Percentiles rank a stretch among this genome's conserved stretches.
Conservation (phyloP, 2,329 filamentous ascomycete species). For the Graphilbum sp. region DNA sequence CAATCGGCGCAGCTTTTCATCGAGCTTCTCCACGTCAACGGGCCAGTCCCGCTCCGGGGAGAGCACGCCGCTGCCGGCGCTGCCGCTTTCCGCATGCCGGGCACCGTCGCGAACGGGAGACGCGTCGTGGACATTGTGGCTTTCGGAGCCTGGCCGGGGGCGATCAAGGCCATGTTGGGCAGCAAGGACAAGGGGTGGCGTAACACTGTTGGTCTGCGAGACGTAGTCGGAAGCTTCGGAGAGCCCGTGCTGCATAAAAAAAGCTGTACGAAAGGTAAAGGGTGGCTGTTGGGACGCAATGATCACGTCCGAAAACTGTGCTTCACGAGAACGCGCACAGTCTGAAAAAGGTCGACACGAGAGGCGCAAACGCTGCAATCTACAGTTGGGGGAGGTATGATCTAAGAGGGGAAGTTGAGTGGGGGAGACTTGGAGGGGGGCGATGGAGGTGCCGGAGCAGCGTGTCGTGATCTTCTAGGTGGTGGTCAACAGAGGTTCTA, state of each 20-base stretch:
- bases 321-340: too few relatives aligned
- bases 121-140: too few relatives aligned
- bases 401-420: too few relatives aligned
- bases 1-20: constrained; percentile 36
- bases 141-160: constrained; percentile 21
- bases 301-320: constrained; percentile 15
- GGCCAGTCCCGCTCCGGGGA: constrained; percentile 10
- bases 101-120: constrained; percentile 11
- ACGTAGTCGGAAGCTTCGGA: constrained; percentile 27
- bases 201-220: constrained; percentile 20
- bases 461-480: too few relatives aligned
- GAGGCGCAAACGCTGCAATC: too few relatives aligned
- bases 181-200: constrained; percentile 13
- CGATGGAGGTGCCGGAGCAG: too few relatives aligned
- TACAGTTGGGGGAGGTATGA: too few relatives aligned
- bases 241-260: constrained; percentile 50
- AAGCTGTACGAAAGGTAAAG: constrained; percentile 8
- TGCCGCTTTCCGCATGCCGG: constrained; percentile 8
- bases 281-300: constrained; percentile 6
- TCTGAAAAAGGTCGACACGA: too few relatives aligned
- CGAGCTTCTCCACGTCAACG: constrained; percentile 26
- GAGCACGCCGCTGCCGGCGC: constrained; percentile 13
- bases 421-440: too few relatives aligned
- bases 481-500: too few relatives aligned
- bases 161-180: constrained; percentile 42